These are phyloP conservation scores for Chenopodium suecicum DNA, from an alignment of 148 eudicot species.

Conservation along the genomic window DNA sequence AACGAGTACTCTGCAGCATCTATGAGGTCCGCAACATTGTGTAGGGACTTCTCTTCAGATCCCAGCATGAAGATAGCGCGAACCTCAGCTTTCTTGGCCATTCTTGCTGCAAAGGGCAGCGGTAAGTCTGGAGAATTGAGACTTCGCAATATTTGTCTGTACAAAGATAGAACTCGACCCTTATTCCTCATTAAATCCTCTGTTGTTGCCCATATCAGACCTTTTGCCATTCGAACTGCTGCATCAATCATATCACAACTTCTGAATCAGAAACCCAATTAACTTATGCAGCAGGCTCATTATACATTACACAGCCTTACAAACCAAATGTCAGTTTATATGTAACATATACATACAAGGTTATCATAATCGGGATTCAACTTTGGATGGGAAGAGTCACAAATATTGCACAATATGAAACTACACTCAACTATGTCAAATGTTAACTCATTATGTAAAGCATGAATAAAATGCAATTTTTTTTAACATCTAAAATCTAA, in stretches of 20 bases:
- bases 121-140: slow-evolving; percentile 70
- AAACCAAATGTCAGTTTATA: neutral
- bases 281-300: neutral
- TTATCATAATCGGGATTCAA: too few species aligned
- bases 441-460: too few species aligned
- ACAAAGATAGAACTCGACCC: slow-evolving; percentile 55
- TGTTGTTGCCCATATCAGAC: slow-evolving; percentile 71
- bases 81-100: slow-evolving; percentile 70
- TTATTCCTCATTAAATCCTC: slow-evolving; percentile 65
- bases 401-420: too few species aligned
- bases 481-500: too few species aligned
- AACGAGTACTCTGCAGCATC: slow-evolving; percentile 68
- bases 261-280: neutral
- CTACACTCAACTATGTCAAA: too few species aligned
- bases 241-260: neutral
- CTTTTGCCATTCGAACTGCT: slow-evolving; percentile 47
- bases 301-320: neutral
- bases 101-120: slow-evolving; percentile 55
- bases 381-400: too few species aligned
- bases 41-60: slow-evolving; percentile 63
- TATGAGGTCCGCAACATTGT: slow-evolving; percentile 67
- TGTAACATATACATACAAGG: too few species aligned
- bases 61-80: slow-evolving; percentile 68
- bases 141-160: slow-evolving; percentile 56
- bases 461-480: too few species aligned